Conservation (phyloP, 805 yeast genomes). For the Barnettozyma sucrosica region DNA sequence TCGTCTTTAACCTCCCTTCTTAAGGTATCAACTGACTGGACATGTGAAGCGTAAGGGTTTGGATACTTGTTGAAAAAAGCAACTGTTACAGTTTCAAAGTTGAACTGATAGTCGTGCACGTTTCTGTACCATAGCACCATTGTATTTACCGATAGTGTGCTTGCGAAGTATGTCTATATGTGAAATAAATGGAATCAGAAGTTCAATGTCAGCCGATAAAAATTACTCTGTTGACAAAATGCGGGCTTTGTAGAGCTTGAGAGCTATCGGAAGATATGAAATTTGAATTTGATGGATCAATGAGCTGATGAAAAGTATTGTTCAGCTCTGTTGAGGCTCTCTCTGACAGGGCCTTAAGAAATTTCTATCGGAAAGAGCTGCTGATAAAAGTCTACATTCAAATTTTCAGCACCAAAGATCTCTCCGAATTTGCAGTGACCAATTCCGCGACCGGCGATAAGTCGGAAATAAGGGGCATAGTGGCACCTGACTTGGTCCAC, state of each 20-base stretch:
- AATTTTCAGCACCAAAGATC: background rate
- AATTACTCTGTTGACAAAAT: background rate
- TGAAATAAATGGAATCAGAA: background rate
- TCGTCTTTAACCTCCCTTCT: conserved; percentile 49
- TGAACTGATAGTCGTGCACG: conserved; percentile 51
- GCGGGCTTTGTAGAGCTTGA: background rate
- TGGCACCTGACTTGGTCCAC: too few relatives aligned
- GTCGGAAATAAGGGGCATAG: background rate
- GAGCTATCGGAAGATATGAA: background rate
- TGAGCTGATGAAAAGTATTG: background rate
- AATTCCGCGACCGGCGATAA: background rate
- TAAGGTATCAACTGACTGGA: conserved; percentile 74
- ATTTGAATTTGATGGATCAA: background rate
- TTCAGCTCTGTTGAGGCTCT: background rate
- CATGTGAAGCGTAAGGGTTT: conserved; percentile 81
- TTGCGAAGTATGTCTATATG: too few relatives aligned
- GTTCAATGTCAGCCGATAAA: background rate
- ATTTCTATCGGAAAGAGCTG: background rate
- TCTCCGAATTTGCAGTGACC: background rate
- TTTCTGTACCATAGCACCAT: conserved; percentile 65
- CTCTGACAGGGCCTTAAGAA: background rate
- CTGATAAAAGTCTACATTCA: background rate
- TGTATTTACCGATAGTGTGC: background rate
- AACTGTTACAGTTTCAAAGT: conserved; percentile 65
- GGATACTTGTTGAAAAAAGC: conserved; percentile 73